Percentiles rank a stretch among this genome's conserved stretches.
phyloP scores from a whole-genome alignment of 805 yeast genomes.

The Suhomyces prunicola region DNA sequence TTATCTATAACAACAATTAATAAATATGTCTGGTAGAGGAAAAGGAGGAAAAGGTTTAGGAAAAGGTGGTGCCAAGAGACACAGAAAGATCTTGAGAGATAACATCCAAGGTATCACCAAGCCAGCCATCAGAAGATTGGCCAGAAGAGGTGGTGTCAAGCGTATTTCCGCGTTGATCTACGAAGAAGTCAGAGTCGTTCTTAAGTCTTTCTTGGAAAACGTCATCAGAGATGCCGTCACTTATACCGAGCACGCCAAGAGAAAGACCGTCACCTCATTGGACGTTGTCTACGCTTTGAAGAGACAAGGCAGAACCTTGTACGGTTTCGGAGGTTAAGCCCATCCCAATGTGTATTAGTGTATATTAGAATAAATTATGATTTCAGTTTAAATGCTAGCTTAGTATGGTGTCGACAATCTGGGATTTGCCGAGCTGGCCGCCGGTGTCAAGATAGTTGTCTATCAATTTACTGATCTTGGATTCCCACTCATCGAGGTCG shows the following conservation, averaged over 20 bases:
- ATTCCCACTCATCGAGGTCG: constrained; percentile 17
- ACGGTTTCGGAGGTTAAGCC: constrained; percentile 99
- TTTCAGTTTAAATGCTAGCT: constrained; percentile 7
- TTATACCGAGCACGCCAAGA: constrained; percentile 99
- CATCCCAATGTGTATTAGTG: constrained; percentile 10
- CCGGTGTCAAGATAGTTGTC: constrained; percentile 8
- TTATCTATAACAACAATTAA: constrained; percentile 4
- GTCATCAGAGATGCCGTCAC: constrained; percentile 99
- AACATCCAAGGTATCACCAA: constrained; percentile 99
- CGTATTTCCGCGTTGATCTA: constrained; percentile 98
- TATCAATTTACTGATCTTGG: constrained; percentile 10
- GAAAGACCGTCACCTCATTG: constrained; percentile 98
- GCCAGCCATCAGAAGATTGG: constrained; percentile 99
- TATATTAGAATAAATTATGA: constrained; percentile 12
- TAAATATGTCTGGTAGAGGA: constrained; percentile 94
- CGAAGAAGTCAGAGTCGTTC: constrained; percentile 97
- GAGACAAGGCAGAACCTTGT: constrained; percentile 99
- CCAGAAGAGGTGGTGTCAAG: constrained; percentile 99
- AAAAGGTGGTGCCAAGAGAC: constrained; percentile 99
- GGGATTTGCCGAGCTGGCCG: constrained; percentile 10
- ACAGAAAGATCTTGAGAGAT: constrained; percentile 98
- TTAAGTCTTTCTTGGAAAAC: constrained; percentile 92
- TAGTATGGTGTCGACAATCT: constrained; percentile 8
- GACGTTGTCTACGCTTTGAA: constrained; percentile 98
- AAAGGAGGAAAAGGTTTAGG: constrained; percentile 99